Percentiles rank a stretch among this genome's conserved stretches.
These are phyloP conservation scores for Rosa chinensis DNA, from an alignment of 306 rosid genomes.

Conservation along the genomic window DNA sequence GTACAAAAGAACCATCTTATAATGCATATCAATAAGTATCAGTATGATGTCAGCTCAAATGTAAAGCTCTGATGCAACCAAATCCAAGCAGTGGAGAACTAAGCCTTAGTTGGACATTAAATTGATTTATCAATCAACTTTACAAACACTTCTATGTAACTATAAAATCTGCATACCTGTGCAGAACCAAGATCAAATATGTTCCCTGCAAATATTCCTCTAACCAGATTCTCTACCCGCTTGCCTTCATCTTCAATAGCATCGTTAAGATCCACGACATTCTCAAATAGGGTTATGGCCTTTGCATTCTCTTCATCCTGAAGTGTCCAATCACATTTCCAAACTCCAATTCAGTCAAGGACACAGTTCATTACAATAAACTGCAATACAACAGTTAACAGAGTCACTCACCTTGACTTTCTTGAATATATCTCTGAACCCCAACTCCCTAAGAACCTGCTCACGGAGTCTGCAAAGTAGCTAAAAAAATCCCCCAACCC, in stretches of 20 bases:
- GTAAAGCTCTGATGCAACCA: not conserved
- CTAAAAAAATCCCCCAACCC: conserved; percentile 36
- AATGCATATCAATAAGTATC: not conserved
- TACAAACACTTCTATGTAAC: not conserved
- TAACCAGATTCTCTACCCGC: conserved; percentile 75
- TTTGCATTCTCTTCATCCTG: conserved; percentile 98
- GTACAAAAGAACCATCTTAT: not conserved
- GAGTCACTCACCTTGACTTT: conserved; percentile 65
- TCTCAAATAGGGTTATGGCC: conserved; percentile 71
- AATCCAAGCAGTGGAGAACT: not conserved
- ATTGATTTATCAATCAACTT: not conserved
- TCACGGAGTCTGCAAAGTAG: conserved; percentile 93
- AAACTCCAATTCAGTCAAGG: not conserved
- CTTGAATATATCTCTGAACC: conserved; percentile 90
- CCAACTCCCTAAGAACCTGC: conserved; percentile 79
- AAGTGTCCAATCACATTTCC: conserved; percentile 19
- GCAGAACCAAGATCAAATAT: conserved; percentile 98
- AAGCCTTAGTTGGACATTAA: not conserved
- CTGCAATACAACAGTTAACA: not conserved
- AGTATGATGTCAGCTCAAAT: not conserved
- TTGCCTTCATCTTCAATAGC: conserved; percentile 86
- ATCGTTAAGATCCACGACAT: conserved; percentile 68
- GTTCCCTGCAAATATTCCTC: conserved; percentile 94
- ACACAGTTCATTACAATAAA: conserved; percentile 1
- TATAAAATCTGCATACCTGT: conserved; percentile 42